These are phyloP conservation scores for Ogataea paraovalis DNA, from an alignment of 805 yeast species.

Conservation along the genomic window DNA sequence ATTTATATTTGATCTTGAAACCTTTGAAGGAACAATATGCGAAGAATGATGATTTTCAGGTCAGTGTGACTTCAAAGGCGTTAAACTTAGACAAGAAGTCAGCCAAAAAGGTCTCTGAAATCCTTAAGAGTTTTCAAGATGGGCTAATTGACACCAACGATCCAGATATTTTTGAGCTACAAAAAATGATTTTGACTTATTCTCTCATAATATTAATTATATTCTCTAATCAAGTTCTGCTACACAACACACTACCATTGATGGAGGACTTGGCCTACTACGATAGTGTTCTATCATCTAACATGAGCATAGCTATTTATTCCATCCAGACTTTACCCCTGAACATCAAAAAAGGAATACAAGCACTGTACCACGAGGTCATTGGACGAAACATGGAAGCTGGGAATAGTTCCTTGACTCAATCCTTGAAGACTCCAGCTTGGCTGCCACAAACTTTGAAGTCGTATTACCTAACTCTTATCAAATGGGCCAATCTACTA, in stretches of 20 bases:
- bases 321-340: slow-evolving; percentile 38
- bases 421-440: slow-evolving; percentile 14
- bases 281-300: slow-evolving; percentile 35
- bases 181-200: slow-evolving; percentile 22
- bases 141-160: slow-evolving; percentile 14
- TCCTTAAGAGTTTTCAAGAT: slow-evolving; percentile 10
- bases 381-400: slow-evolving; percentile 16
- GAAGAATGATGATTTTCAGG: slow-evolving; percentile 1
- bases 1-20: slow-evolving; percentile 11
- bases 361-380: slow-evolving; percentile 24
- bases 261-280: slow-evolving; percentile 44
- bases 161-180: slow-evolving; percentile 15
- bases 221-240: slow-evolving; percentile 25
- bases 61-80: neutral
- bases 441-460: slow-evolving; percentile 22
- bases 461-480: slow-evolving; percentile 5
- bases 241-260: slow-evolving; percentile 40
- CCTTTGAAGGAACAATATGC: slow-evolving; percentile 14
- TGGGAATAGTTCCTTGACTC: slow-evolving; percentile 13
- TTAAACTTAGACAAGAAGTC: slow-evolving; percentile 7
- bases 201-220: slow-evolving; percentile 17
- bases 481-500: slow-evolving; percentile 15
- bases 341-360: slow-evolving; percentile 14
- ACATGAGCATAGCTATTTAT: slow-evolving; percentile 31
- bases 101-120: slow-evolving; percentile 6